Conservation (phyloP, 257 asterid genomes). For the Solanum virginianum region DNA sequence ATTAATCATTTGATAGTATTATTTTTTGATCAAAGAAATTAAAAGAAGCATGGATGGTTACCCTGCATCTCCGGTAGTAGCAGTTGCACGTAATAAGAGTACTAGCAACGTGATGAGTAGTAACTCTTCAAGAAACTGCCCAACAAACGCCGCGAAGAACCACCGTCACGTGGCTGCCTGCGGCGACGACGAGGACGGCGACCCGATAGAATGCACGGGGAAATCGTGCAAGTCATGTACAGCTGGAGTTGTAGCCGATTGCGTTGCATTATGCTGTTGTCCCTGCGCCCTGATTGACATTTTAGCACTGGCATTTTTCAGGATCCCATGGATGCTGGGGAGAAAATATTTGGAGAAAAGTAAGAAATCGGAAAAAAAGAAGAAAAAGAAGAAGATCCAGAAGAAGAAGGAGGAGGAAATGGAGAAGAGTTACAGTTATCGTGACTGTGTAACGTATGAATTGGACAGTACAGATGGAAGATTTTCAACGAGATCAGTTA, state of each 20-base stretch:
- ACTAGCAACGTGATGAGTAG: neutral
- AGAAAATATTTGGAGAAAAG: conserved; percentile 28
- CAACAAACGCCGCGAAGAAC: conserved; percentile 5
- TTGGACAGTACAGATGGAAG: conserved; percentile 16
- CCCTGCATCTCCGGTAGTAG: conserved; percentile 1
- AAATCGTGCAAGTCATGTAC: conserved; percentile 77
- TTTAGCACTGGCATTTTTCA: conserved; percentile 51
- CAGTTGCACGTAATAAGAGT: neutral
- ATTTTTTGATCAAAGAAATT: neutral
- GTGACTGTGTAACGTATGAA: conserved; percentile 17
- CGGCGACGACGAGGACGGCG: conserved; percentile 12
- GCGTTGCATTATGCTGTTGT: conserved; percentile 92
- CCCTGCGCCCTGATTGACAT: conserved; percentile 81
- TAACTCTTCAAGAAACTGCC: neutral
- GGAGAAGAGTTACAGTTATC: conserved; percentile 5
- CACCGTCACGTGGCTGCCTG: neutral
- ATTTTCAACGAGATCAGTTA: neutral
- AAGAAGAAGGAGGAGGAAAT: neutral
- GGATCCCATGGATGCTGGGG: conserved; percentile 82
- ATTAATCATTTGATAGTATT: neutral
- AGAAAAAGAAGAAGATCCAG: conserved; percentile 8
- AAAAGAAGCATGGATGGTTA: conserved; percentile 12
- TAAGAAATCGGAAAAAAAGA: conserved; percentile 11
- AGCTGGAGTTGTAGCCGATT: conserved; percentile 82
- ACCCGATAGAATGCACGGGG: conserved; percentile 42